Percentiles rank a stretch among this genome's conserved stretches.
phyloP scores from a whole-genome alignment of 2,329 filamentous ascomycete species.

The Chrysosporium queenslandicum region DNA sequence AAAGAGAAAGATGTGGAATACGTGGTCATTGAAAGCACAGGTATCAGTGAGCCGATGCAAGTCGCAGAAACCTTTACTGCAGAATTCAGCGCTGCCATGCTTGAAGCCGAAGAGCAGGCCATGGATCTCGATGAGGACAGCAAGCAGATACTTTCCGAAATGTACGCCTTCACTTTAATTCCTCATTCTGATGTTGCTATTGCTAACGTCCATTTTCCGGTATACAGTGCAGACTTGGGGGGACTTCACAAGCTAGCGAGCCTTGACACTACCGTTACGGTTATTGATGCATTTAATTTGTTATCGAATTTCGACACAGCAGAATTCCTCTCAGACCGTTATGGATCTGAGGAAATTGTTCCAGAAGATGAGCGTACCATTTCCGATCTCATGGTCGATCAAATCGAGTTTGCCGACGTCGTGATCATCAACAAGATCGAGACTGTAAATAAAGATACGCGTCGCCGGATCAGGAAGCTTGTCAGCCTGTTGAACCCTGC shows the following conservation, averaged over 20 bases:
- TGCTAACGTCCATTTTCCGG: constrained; percentile 13
- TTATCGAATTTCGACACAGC: constrained; percentile 62
- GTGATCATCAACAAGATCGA: constrained; percentile 63
- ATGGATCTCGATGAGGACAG: constrained; percentile 35
- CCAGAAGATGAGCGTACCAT: constrained; percentile 63
- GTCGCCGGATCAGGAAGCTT: constrained; percentile 43
- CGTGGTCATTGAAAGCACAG: constrained; percentile 60
- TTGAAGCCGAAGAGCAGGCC: constrained; percentile 41
- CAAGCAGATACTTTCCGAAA: constrained; percentile 38
- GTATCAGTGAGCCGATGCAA: constrained; percentile 63
- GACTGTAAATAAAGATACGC: constrained; percentile 43
- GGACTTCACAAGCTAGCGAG: constrained; percentile 56
- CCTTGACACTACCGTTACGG: constrained; percentile 51
- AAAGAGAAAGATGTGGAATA: constrained; percentile 52
- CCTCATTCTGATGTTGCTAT: constrained; percentile 11
- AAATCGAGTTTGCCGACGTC: constrained; percentile 65
- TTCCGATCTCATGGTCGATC: constrained; percentile 60
- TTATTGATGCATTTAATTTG: constrained; percentile 61
- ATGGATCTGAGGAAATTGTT: constrained; percentile 48
- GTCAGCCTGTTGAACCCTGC: constrained; percentile 55
- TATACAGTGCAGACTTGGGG: constrained; percentile 43
- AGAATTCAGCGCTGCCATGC: constrained; percentile 42
- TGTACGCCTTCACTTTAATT: constrained; percentile 30
- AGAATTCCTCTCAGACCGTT: constrained; percentile 56
- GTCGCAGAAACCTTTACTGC: constrained; percentile 63